Evolutionary conservation across 225 moss, liverwort and hornwort species (phyloP).

Genomic region (Neckera pumila): DNA sequence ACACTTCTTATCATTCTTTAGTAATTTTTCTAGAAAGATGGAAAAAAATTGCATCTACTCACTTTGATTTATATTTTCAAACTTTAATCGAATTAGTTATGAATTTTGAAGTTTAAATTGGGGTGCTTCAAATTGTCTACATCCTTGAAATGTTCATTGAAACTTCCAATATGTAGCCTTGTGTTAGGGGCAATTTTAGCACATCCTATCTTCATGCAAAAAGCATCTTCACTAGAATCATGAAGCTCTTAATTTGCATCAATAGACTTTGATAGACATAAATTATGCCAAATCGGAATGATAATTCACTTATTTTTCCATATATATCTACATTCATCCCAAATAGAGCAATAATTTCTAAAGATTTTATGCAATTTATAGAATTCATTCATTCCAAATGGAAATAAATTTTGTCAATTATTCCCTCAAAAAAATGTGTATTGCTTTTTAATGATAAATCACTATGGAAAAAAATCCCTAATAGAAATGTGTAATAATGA

Average conservation of each 20-base stretch:
- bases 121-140: rapidly evolving
- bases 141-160: rapidly evolving
- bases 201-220: rapidly evolving
- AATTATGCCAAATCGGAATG: background rate
- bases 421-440: rapidly evolving
- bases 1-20: background rate
- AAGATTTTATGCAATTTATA: background rate
- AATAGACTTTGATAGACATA: background rate
- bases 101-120: background rate
- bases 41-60: rapidly evolving
- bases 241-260: background rate
- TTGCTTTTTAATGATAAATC: background rate
- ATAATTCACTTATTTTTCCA: background rate
- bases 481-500: background rate
- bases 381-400: rapidly evolving
- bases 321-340: background rate
- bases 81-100: background rate
- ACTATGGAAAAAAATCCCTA: too few species aligned
- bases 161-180: background rate
- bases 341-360: background rate
- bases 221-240: rapidly evolving
- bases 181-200: too few species aligned
- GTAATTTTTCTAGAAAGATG: background rate
- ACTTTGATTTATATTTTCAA: background rate
- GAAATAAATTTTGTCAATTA: background rate